Evolutionary conservation across 2,329 filamentous ascomycete species (phyloP).

Genomic region (Aspergillus hiratsukae): DNA sequence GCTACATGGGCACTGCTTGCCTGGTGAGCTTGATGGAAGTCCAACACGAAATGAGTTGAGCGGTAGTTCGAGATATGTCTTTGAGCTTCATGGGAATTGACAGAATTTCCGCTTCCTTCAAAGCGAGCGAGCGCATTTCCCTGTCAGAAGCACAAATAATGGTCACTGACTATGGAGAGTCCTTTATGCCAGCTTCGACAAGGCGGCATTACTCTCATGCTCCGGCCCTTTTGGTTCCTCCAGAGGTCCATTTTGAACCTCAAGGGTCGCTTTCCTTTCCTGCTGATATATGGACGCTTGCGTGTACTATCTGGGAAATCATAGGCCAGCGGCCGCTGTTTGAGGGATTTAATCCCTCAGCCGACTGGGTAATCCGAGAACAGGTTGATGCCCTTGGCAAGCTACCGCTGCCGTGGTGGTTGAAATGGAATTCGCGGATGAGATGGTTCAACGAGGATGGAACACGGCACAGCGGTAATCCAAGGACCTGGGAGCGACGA

Average conservation of each 20-base stretch:
- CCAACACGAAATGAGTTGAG: no score
- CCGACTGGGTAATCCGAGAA: constrained; percentile 21
- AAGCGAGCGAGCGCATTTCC: constrained; percentile 16
- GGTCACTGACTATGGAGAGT: constrained; percentile 24
- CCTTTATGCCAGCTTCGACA: constrained; percentile 13
- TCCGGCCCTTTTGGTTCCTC: constrained; percentile 21
- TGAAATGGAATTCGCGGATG: constrained; percentile 16
- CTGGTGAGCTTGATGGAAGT: no score
- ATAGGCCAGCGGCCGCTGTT: constrained; percentile 24
- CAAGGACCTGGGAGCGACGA: constrained; percentile 5
- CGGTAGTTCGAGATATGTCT: no score
- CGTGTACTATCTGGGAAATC: constrained; percentile 32
- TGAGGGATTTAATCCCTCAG: constrained; percentile 13
- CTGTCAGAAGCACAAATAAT: constrained; percentile 17
- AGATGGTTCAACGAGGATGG: constrained; percentile 22
- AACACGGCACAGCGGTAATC: constrained; percentile 3
- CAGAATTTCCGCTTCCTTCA: no score
- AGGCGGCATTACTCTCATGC: constrained; percentile 11
- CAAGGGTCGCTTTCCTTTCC: constrained; percentile 25
- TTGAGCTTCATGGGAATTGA: no score
- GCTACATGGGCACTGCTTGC: no score
- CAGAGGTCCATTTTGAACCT: constrained; percentile 31
- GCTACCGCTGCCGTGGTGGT: constrained; percentile 21
- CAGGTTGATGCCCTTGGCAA: constrained; percentile 24
- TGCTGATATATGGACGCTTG: constrained; percentile 23